These are phyloP conservation scores for Blastobotrys arbuscula DNA, from an alignment of 1,139 yeast genomes.

Conservation along the genomic window DNA sequence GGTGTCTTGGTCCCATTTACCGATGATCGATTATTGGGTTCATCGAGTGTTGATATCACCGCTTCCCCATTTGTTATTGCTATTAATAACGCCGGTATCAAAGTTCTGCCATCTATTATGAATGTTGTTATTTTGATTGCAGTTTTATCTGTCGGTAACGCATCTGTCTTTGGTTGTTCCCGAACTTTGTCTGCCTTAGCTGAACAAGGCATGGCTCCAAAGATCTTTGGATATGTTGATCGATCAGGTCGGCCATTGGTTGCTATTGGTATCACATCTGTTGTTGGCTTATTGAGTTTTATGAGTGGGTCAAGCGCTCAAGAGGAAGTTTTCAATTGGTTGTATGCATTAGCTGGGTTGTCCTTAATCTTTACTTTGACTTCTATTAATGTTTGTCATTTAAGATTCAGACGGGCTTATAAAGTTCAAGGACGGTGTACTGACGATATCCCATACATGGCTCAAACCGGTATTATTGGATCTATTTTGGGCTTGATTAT, in stretches of 20 bases:
- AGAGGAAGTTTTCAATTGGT: slow-evolving; percentile 60
- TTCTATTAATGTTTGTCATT: slow-evolving; percentile 67
- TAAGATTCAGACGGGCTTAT: slow-evolving; percentile 76
- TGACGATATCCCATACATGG: slow-evolving; percentile 61
- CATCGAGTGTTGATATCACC: slow-evolving; percentile 46
- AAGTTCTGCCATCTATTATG: slow-evolving; percentile 62
- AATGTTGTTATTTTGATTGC: slow-evolving; percentile 68
- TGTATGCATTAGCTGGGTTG: slow-evolving; percentile 75
- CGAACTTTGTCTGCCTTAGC: slow-evolving; percentile 80
- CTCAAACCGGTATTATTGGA: slow-evolving; percentile 67
- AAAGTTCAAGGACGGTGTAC: slow-evolving; percentile 55
- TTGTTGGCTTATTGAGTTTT: slow-evolving; percentile 65
- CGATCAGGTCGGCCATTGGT: slow-evolving; percentile 67
- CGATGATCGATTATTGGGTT: slow-evolving; percentile 42
- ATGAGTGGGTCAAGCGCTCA: slow-evolving; percentile 40
- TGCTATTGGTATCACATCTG: slow-evolving; percentile 53
- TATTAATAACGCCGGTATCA: slow-evolving; percentile 50
- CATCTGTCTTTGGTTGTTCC: slow-evolving; percentile 72
- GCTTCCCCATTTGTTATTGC: slow-evolving; percentile 77
- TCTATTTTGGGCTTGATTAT: not conserved
- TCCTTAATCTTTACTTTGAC: slow-evolving; percentile 84
- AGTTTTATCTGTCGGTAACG: slow-evolving; percentile 67
- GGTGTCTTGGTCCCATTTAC: slow-evolving; percentile 61
- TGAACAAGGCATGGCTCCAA: slow-evolving; percentile 76
- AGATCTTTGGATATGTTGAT: slow-evolving; percentile 65